Evolutionary conservation across 768 basidiomycete species (phyloP).

Genomic region (Boletus pseudopeckii): DNA sequence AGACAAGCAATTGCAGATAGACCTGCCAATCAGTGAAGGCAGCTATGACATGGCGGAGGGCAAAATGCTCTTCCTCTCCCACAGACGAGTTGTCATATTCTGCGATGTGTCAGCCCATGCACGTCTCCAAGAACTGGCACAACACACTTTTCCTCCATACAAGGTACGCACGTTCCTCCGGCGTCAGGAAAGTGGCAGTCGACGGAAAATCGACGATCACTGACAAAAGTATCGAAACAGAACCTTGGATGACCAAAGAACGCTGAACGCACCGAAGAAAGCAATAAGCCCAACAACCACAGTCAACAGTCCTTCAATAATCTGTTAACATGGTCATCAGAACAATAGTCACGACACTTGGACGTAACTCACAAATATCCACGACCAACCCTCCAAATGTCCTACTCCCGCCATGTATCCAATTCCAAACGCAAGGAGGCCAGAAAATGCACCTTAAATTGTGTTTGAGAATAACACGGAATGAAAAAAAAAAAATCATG

Average conservation of each 20-base stretch:
- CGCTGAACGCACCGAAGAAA: conserved; percentile 40
- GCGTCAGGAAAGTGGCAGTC: conserved; percentile 17
- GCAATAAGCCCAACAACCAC: conserved; percentile 53
- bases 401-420: conserved; percentile 47
- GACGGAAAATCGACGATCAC: conserved; percentile 52
- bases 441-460: conserved; percentile 50
- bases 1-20: conserved; percentile 9
- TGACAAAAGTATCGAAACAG: conserved; percentile 16
- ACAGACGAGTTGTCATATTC: conserved; percentile 34
- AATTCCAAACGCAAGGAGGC: conserved; percentile 54
- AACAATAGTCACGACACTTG: background rate
- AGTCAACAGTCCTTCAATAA: conserved; percentile 49
- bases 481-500: background rate
- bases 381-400: conserved; percentile 56
- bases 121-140: conserved; percentile 26
- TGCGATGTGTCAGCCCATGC: conserved; percentile 48
- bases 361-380: conserved; percentile 54
- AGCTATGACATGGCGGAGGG: conserved; percentile 48
- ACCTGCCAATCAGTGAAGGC: conserved; percentile 66
- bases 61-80: conserved; percentile 51
- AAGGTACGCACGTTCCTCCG: conserved; percentile 16
- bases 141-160: conserved; percentile 17
- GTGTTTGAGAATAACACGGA: background rate
- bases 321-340: background rate
- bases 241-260: background rate